Conservation (phyloP, 176 grass and related monocot species). For the Triticum monococcum region DNA sequence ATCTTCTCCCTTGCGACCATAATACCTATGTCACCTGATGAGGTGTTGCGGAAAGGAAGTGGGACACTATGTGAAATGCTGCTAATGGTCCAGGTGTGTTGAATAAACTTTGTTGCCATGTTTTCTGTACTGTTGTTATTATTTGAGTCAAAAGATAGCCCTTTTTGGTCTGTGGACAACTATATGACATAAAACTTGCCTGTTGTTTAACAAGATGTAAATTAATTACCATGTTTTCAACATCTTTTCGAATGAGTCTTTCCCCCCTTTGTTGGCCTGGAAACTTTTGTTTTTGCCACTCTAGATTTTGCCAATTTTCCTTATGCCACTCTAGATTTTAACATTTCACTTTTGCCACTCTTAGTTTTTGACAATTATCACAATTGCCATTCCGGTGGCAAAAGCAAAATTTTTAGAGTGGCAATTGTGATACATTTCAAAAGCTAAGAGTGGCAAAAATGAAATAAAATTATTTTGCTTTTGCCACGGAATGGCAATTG, state of each 20-base stretch:
- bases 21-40: constrained; percentile 94
- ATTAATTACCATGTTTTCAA: background rate
- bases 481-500: no score
- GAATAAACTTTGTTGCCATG: constrained; percentile 27
- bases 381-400: no score
- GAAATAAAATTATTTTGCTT: no score
- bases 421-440: no score
- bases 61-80: constrained; percentile 99
- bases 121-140: constrained; percentile 20
- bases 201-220: constrained; percentile 3
- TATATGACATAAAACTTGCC: constrained; percentile 7
- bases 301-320: no score
- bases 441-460: no score
- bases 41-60: constrained; percentile 95
- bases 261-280: background rate
- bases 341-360: no score
- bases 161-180: background rate
- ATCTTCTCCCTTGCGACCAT: constrained; percentile 99
- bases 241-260: background rate
- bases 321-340: no score
- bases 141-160: background rate
- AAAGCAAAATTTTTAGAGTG: no score
- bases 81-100: constrained; percentile 90
- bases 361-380: no score
- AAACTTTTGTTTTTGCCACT: no score